Conservation (phyloP, 1,139 yeast genomes). For the Geotrichum fermentans region DNA sequence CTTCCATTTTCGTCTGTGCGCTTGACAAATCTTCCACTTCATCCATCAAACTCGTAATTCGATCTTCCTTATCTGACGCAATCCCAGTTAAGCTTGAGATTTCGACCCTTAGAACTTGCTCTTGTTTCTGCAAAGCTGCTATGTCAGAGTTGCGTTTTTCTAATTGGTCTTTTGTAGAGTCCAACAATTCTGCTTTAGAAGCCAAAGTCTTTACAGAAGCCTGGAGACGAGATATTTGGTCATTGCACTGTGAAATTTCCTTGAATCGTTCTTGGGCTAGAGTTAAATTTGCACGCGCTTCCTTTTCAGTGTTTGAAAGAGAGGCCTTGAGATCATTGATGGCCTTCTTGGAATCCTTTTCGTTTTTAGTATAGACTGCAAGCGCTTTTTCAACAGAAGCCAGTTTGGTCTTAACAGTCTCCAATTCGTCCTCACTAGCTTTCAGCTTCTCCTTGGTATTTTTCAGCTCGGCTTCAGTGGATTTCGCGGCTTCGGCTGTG, state of each 20-base stretch:
- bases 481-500: background rate
- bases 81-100: constrained; percentile 30
- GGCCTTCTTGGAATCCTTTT: background rate
- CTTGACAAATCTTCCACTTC: constrained; percentile 10
- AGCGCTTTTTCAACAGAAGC: constrained; percentile 3
- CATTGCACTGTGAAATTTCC: constrained; percentile 23
- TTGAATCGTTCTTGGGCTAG: constrained; percentile 25
- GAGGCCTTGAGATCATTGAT: constrained; percentile 9
- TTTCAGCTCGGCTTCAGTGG: background rate
- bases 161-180: constrained; percentile 17
- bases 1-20: constrained; percentile 25
- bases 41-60: constrained; percentile 21
- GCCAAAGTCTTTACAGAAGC: constrained; percentile 12
- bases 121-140: constrained; percentile 20
- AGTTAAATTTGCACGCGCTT: constrained; percentile 19
- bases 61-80: constrained; percentile 25
- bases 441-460: background rate
- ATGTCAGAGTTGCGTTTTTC: constrained; percentile 16
- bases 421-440: background rate
- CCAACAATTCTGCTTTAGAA: constrained; percentile 16
- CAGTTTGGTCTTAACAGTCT: constrained; percentile 12
- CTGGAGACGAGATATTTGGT: constrained; percentile 20
- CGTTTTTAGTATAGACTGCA: background rate
- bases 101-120: constrained; percentile 30
- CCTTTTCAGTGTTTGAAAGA: constrained; percentile 14